Conservation (phyloP, 2,329 filamentous ascomycete genomes). For the Tympanopsis confertula region DNA sequence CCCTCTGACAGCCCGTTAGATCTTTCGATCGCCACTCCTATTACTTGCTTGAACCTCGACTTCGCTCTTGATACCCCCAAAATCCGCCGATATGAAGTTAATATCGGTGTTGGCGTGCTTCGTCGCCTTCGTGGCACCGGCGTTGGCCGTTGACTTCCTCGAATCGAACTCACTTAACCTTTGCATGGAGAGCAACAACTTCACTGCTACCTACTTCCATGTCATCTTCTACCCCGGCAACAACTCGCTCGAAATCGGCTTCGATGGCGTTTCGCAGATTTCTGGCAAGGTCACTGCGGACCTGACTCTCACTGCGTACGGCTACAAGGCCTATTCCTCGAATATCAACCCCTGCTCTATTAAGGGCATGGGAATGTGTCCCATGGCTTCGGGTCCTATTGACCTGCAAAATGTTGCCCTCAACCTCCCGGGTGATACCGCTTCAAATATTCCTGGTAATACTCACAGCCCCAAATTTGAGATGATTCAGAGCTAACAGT, state of each 20-base stretch:
- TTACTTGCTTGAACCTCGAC: background rate
- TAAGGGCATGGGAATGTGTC: constrained; percentile 50
- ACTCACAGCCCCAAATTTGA: too few relatives aligned
- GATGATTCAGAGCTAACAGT: too few relatives aligned
- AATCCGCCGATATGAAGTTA: background rate
- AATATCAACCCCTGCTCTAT: constrained; percentile 49
- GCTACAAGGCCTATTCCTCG: constrained; percentile 42
- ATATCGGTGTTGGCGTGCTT: background rate
- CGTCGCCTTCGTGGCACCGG: background rate
- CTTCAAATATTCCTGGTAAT: background rate
- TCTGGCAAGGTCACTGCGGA: constrained; percentile 54
- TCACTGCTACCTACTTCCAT: constrained; percentile 60
- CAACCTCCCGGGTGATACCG: constrained; percentile 35
- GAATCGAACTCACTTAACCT: constrained; percentile 55
- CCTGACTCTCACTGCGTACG: constrained; percentile 53
- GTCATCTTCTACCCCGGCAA: constrained; percentile 51
- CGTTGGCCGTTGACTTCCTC: constrained; percentile 15
- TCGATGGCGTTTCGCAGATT: constrained; percentile 53
- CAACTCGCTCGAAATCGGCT: constrained; percentile 43
- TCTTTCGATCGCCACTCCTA: background rate
- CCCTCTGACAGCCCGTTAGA: background rate
- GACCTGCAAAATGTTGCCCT: constrained; percentile 35
- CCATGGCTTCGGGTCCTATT: constrained; percentile 57
- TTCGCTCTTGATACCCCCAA: background rate
- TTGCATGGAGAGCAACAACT: constrained; percentile 55